Evolutionary conservation across 805 yeast genomes (phyloP).

Genomic region (Lipomyces starkeyi): DNA sequence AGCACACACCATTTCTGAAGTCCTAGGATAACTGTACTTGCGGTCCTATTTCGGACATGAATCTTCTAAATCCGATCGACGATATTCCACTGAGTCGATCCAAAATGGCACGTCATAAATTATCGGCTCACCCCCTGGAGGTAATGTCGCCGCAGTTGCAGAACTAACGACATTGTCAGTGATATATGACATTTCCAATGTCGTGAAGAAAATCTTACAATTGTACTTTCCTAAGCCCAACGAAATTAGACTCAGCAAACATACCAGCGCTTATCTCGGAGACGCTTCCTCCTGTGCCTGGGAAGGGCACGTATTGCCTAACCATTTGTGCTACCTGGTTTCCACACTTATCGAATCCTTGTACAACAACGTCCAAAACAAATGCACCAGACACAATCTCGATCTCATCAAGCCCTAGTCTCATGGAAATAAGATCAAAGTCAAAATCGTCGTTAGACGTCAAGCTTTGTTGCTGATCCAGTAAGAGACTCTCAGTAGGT

Average conservation of each 20-base stretch:
- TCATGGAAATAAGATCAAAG: slow-evolving; percentile 1
- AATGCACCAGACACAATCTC: not conserved
- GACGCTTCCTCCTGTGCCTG: slow-evolving; percentile 9
- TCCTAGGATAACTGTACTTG: no score
- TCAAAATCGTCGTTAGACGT: slow-evolving; percentile 3
- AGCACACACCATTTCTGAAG: no score
- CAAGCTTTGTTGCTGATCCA: slow-evolving; percentile 12
- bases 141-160: not conserved
- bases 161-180: not conserved
- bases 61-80: slow-evolving; percentile 1
- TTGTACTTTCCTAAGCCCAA: slow-evolving; percentile 11
- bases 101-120: slow-evolving; percentile 8
- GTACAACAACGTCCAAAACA: not conserved
- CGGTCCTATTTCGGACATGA: no score
- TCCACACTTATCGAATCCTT: slow-evolving; percentile 11
- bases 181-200: not conserved
- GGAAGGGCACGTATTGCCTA: not conserved
- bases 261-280: slow-evolving; percentile 1
- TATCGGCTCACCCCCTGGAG: not conserved
- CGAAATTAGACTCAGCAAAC: slow-evolving; percentile 2
- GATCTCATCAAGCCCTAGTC: not conserved
- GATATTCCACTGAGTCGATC: slow-evolving; percentile 7
- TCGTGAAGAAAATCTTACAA: not conserved
- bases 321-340: slow-evolving; percentile 9
- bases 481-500: not conserved